phyloP scores from a whole-genome alignment of 176 grass and related monocot species.

The Triticum aestivum region DNA sequence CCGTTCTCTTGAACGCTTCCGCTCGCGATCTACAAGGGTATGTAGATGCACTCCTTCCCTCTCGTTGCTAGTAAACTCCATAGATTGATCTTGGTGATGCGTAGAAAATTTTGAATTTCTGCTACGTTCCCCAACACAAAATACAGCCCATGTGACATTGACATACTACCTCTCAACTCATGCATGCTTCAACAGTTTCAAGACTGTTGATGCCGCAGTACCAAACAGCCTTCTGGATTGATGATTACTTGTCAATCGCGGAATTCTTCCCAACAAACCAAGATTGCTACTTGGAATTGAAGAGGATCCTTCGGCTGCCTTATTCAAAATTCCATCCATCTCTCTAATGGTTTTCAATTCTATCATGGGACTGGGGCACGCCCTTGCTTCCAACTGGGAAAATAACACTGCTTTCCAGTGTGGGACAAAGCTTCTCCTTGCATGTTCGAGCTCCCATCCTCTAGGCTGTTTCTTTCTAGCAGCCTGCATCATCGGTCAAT shows the following conservation, averaged over 20 bases:
- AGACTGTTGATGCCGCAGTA: background rate
- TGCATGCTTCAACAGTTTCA: slow-evolving; percentile 9
- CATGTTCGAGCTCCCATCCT: background rate
- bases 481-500: background rate
- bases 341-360: background rate
- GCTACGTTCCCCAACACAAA: background rate
- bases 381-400: background rate
- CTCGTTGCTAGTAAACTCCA: too few species aligned
- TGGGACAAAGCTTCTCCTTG: slow-evolving; percentile 14
- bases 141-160: background rate
- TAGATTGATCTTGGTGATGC: too few species aligned
- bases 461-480: background rate
- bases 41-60: too few species aligned
- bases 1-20: too few species aligned
- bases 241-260: background rate
- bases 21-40: too few species aligned
- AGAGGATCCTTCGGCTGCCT: background rate
- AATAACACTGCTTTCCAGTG: slow-evolving; percentile 1
- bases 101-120: too few species aligned
- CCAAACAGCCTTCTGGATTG: slow-evolving; percentile 5
- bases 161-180: background rate
- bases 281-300: background rate
- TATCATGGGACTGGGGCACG: background rate
- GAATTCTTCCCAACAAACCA: background rate
- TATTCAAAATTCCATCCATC: background rate